Evolutionary conservation across 768 basidiomycete species (phyloP).

Genomic region (Ramaria sp.): DNA sequence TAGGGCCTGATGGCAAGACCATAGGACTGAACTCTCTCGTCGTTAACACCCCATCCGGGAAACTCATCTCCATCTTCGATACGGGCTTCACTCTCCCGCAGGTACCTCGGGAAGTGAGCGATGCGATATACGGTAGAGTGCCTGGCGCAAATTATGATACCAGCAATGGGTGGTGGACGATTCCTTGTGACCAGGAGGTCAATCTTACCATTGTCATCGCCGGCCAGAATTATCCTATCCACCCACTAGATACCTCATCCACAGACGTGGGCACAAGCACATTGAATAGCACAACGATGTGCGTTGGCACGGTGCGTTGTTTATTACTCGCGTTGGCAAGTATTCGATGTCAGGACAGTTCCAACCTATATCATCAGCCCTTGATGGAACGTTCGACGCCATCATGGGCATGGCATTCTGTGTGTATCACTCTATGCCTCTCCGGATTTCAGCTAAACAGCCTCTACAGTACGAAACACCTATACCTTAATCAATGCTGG

Average conservation of each 20-base stretch:
- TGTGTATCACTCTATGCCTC: slow-evolving; percentile 22
- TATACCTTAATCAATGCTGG: slow-evolving; percentile 59
- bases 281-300: slow-evolving; percentile 18
- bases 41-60: slow-evolving; percentile 20
- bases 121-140: slow-evolving; percentile 50
- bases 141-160: slow-evolving; percentile 36
- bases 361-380: slow-evolving; percentile 50
- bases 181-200: slow-evolving; percentile 55
- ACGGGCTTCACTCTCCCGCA: slow-evolving; percentile 63
- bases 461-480: slow-evolving; percentile 46
- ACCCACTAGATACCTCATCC: slow-evolving; percentile 47
- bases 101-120: slow-evolving; percentile 37
- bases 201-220: slow-evolving; percentile 57
- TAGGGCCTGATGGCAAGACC: slow-evolving; percentile 46
- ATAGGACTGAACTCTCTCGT: slow-evolving; percentile 39
- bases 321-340: neutral
- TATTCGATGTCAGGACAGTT: slow-evolving; percentile 34
- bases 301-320: slow-evolving; percentile 35
- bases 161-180: slow-evolving; percentile 34
- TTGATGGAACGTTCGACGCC: slow-evolving; percentile 37
- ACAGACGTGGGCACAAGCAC: slow-evolving; percentile 17
- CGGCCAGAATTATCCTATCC: slow-evolving; percentile 46
- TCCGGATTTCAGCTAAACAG: neutral
- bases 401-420: slow-evolving; percentile 68
- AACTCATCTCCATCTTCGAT: slow-evolving; percentile 54